Evolutionary conservation across 768 basidiomycete species (phyloP).

Genomic region (Kwoniella shandongensis): DNA sequence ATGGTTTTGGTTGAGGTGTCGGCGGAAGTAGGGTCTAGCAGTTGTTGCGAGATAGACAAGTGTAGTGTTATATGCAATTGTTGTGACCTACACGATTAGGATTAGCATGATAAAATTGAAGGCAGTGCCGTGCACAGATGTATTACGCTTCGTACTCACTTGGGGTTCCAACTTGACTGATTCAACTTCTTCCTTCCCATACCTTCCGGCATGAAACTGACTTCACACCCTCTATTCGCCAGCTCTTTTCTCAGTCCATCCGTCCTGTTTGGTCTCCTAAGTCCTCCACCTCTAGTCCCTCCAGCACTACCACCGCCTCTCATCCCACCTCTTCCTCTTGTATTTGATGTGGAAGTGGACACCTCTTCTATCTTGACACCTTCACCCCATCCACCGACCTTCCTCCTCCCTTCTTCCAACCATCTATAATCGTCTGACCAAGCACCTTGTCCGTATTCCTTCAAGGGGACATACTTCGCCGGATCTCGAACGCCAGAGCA

Average conservation of each 20-base stretch:
- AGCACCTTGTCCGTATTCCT: slow-evolving; percentile 75
- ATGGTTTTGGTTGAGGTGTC: slow-evolving; percentile 5
- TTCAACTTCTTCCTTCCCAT: slow-evolving; percentile 78
- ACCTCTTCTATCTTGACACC: slow-evolving; percentile 42
- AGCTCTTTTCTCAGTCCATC: slow-evolving; percentile 70
- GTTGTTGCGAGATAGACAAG: slow-evolving; percentile 62
- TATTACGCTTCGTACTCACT: slow-evolving; percentile 58
- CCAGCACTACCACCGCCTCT: slow-evolving; percentile 56
- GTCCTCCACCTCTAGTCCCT: slow-evolving; percentile 58
- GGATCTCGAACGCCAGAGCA: slow-evolving; percentile 46
- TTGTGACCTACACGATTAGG: slow-evolving; percentile 59
- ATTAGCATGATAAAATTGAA: neutral
- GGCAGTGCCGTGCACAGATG: neutral
- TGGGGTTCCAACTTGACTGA: slow-evolving; percentile 78
- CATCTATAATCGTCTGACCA: slow-evolving; percentile 89
- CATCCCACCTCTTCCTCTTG: slow-evolving; percentile 53
- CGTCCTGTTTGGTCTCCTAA: slow-evolving; percentile 60
- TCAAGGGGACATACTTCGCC: slow-evolving; percentile 61
- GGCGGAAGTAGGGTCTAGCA: neutral
- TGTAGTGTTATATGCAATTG: slow-evolving; percentile 71
- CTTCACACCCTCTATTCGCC: slow-evolving; percentile 66
- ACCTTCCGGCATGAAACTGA: slow-evolving; percentile 74
- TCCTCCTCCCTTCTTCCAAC: slow-evolving; percentile 77
- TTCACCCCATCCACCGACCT: slow-evolving; percentile 67
- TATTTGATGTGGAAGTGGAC: slow-evolving; percentile 32